A percentile compares a stretch with the other conserved stretches of the same genome.
These are phyloP conservation scores for Colletotrichum salicis DNA, from an alignment of 2,329 filamentous ascomycete genomes.

Conservation along the genomic window DNA sequence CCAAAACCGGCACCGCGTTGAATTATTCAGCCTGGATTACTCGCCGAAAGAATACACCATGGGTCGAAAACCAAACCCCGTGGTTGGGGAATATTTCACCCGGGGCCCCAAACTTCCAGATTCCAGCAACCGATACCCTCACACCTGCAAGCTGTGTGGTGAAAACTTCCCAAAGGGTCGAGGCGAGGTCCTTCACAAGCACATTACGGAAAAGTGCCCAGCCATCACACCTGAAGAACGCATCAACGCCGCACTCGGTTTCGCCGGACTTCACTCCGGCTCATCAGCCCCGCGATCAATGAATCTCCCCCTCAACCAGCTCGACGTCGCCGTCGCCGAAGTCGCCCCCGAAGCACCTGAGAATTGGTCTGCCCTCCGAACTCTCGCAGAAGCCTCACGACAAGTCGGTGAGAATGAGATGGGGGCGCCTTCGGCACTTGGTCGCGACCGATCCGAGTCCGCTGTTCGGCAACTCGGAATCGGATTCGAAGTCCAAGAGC, in stretches of 20 bases:
- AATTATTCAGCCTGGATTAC: background rate
- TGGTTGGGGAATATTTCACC: slow-evolving; percentile 90
- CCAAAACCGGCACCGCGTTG: background rate
- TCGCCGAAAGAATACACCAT: slow-evolving; percentile 58
- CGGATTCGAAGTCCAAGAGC: slow-evolving; percentile 66
- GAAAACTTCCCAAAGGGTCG: slow-evolving; percentile 92
- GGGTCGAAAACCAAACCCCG: slow-evolving; percentile 84
- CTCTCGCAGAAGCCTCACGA: slow-evolving; percentile 87
- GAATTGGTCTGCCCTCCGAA: slow-evolving; percentile 84
- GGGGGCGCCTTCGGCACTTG: slow-evolving; percentile 17
- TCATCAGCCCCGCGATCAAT: slow-evolving; percentile 32
- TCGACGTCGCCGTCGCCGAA: slow-evolving; percentile 27
- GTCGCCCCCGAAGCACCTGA: slow-evolving; percentile 50
- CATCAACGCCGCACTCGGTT: slow-evolving; percentile 67
- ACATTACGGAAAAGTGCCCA: slow-evolving; percentile 88
- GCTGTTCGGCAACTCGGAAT: slow-evolving; percentile 29
- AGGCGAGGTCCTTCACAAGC: slow-evolving; percentile 82
- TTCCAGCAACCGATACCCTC: slow-evolving; percentile 90
- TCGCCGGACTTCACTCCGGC: slow-evolving; percentile 35
- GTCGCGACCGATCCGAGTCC: slow-evolving; percentile 38
- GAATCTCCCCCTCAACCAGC: slow-evolving; percentile 33
- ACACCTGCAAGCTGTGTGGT: slow-evolving; percentile 89
- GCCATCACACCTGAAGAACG: slow-evolving; percentile 80
- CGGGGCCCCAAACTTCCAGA: slow-evolving; percentile 88
- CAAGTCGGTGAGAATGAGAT: slow-evolving; percentile 64